Evolutionary conservation across 208 protist species (phyloP).

Genomic region (Entamoeba dispar): DNA sequence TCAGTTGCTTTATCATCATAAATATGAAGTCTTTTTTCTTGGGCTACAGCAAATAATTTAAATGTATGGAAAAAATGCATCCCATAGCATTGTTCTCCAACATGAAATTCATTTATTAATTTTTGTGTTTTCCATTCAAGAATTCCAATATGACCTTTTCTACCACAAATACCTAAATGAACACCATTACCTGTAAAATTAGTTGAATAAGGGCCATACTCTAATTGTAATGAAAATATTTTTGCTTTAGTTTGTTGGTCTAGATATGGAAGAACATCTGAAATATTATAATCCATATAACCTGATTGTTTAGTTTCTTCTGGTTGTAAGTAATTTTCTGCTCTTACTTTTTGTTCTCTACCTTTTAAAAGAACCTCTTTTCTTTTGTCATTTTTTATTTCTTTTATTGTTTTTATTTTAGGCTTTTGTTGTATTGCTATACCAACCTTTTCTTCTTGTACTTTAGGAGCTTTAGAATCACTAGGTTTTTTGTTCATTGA

Average conservation of each 20-base stretch:
- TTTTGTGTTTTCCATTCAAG: not conserved
- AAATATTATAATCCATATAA: not conserved
- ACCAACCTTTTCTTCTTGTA: no score
- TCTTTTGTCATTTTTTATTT: not conserved
- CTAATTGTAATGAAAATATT: not conserved
- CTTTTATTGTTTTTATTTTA: not conserved
- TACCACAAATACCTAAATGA: not conserved
- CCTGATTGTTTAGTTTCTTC: not conserved
- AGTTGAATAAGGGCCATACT: not conserved
- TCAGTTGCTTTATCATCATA: constrained; percentile 17
- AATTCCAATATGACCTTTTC: not conserved
- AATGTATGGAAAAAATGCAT: not conserved
- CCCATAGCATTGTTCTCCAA: not conserved
- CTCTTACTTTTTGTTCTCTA: no score
- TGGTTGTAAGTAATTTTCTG: not conserved
- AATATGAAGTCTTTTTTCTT: not conserved
- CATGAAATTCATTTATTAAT: not conserved
- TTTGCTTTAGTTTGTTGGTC: not conserved
- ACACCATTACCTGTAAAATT: not conserved
- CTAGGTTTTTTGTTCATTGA: not conserved
- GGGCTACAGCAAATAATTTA: not conserved
- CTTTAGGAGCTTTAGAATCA: not conserved
- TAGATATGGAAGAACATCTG: not conserved
- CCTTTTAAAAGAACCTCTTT: not conserved
- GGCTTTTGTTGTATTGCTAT: no score